Percentiles rank a stretch among this genome's conserved stretches.
These are phyloP conservation scores for Aspergillus pseudoviridinutans DNA, from an alignment of 2,329 filamentous ascomycete genomes.

Conservation along the genomic window DNA sequence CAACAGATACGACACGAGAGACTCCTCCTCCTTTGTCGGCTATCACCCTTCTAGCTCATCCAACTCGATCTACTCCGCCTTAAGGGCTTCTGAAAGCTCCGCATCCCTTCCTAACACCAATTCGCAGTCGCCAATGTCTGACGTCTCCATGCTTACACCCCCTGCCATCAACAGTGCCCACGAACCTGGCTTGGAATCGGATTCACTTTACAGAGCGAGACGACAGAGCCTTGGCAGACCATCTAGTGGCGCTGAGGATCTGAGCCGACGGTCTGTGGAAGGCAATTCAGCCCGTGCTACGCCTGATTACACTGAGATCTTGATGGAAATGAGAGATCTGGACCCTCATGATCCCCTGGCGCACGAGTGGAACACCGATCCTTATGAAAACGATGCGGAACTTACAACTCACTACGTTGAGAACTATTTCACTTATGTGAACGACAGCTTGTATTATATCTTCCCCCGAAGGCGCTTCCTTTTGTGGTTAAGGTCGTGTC, in stretches of 20 bases:
- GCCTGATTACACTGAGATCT: conserved; percentile 27
- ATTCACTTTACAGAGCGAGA: conserved; percentile 21
- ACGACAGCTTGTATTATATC: conserved; percentile 53
- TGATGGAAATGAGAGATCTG: conserved; percentile 28
- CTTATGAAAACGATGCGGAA: conserved; percentile 49
- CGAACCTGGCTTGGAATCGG: conserved; percentile 23
- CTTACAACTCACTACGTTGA: conserved; percentile 51
- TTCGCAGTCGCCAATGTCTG: conserved; percentile 30
- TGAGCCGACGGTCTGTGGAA: conserved; percentile 6
- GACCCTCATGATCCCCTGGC: conserved; percentile 28
- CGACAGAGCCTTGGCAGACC: conserved; percentile 14
- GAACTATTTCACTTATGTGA: conserved; percentile 56
- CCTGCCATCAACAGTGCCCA: conserved; percentile 23
- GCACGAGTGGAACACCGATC: conserved; percentile 50
- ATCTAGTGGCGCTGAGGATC: conserved; percentile 14
- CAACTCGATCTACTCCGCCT: conserved; percentile 25
- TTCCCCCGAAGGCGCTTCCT: conserved; percentile 54
- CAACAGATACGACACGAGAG: conserved; percentile 20
- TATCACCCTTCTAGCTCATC: conserved; percentile 19
- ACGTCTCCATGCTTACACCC: conserved; percentile 24
- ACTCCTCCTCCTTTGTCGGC: conserved; percentile 13
- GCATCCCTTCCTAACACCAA: conserved; percentile 28
- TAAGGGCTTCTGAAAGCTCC: conserved; percentile 28
- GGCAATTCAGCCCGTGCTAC: conserved; percentile 11
- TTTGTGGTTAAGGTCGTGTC: conserved; percentile 49